A percentile compares a stretch with the other conserved stretches of the same genome.
These are phyloP conservation scores for Akebia trifoliata DNA, from an alignment of 164 flowering plant genomes.

Conservation along the genomic window DNA sequence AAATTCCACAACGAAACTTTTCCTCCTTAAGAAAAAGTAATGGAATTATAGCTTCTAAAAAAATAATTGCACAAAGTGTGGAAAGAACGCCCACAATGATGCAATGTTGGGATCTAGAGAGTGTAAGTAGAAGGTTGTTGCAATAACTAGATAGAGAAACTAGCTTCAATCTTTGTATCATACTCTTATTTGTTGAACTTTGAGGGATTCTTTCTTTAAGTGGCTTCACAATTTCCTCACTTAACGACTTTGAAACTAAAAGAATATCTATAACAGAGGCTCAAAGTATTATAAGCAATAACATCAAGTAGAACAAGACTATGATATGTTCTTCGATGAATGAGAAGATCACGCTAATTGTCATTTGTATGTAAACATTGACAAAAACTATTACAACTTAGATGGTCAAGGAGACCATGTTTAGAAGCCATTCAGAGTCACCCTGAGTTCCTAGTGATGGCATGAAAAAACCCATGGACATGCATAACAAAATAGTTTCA, in stretches of 20 bases:
- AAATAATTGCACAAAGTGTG: not conserved
- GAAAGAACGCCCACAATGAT: not conserved
- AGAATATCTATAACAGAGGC: not conserved
- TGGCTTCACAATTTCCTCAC: too few species aligned
- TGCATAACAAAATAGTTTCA: not conserved
- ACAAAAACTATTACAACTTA: not conserved
- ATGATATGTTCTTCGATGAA: not conserved
- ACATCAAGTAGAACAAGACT: not conserved
- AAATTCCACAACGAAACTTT: not conserved
- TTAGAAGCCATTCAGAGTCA: not conserved
- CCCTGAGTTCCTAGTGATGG: not conserved
- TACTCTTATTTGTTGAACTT: not conserved
- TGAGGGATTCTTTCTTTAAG: not conserved
- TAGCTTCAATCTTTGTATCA: not conserved
- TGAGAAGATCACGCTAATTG: not conserved
- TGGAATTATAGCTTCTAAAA: not conserved
- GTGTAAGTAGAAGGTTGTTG: not conserved
- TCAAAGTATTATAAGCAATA: not conserved
- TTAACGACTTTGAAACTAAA: too few species aligned
- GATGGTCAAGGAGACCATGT: slow-evolving; percentile 2
- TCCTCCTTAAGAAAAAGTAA: too few species aligned
- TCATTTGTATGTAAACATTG: not conserved
- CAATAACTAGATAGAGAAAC: not conserved
- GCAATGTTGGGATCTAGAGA: not conserved
- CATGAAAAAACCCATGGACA: not conserved